phyloP scores from a whole-genome alignment of 306 rosid genomes.

The Dalbergia cultrata region DNA sequence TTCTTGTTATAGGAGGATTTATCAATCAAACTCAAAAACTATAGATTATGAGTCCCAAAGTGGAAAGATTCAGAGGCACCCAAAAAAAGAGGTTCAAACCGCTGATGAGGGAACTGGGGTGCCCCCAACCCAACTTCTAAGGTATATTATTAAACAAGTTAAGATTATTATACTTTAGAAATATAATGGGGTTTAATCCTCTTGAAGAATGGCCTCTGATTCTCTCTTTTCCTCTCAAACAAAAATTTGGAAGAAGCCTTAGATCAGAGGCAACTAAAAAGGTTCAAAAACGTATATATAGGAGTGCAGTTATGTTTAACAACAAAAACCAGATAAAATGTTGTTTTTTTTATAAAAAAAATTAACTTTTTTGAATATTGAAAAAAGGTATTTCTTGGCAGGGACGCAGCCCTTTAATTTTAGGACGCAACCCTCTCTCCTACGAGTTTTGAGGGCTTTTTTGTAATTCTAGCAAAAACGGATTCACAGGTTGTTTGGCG shows the following conservation, averaged over 20 bases:
- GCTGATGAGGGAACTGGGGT: conserved; percentile 37
- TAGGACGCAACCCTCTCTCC: conserved; percentile 47
- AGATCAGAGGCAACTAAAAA: conserved; percentile 53
- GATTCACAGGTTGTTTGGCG: conserved; percentile 50
- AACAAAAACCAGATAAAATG: background rate
- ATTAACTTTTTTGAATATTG: background rate
- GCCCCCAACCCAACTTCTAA: conserved; percentile 40
- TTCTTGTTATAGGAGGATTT: conserved; percentile 8
- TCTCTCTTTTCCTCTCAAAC: conserved; percentile 47
- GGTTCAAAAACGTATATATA: conserved; percentile 25
- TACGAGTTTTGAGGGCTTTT: conserved; percentile 23
- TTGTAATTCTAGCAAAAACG: conserved; percentile 45
- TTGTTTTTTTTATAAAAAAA: background rate
- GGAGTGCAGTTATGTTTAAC: conserved; percentile 36
- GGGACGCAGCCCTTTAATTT: conserved; percentile 60
- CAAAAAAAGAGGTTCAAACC: conserved; percentile 29
- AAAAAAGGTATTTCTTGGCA: conserved; percentile 55
- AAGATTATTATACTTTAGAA: conserved; percentile 49
- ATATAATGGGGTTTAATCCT: conserved; percentile 49
- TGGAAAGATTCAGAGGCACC: conserved; percentile 53
- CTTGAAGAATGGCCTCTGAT: conserved; percentile 52
- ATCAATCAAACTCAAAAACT: background rate
- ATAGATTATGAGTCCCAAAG: conserved; percentile 1
- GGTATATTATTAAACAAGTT: conserved; percentile 27
- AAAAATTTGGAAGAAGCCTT: conserved; percentile 55